phyloP scores from a whole-genome alignment of 2,329 filamentous ascomycete genomes.

The Paraphoma sp. region DNA sequence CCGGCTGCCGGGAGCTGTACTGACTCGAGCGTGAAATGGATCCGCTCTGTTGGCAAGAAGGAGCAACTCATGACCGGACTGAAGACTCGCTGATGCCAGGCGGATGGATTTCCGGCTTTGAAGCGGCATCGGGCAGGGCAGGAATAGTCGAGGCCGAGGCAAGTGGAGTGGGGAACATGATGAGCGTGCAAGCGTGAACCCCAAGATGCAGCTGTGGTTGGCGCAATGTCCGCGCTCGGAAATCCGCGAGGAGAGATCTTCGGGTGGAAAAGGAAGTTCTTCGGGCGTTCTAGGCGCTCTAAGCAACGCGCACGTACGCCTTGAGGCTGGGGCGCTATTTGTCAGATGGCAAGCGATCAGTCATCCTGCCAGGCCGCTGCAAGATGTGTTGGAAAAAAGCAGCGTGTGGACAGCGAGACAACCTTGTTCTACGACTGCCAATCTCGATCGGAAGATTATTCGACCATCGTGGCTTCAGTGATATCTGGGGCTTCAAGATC shows the following conservation, averaged over 20 bases:
- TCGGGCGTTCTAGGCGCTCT: slow-evolving; percentile 30
- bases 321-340: slow-evolving; percentile 17
- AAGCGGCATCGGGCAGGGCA: slow-evolving; percentile 5
- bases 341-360: slow-evolving; percentile 20
- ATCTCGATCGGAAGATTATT: too few species aligned
- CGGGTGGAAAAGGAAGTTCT: slow-evolving; percentile 33
- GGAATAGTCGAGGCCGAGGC: slow-evolving; percentile 23
- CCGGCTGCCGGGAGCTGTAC: not conserved
- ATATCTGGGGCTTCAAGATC: not conserved
- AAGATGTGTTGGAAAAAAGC: too few species aligned
- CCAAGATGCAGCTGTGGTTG: slow-evolving; percentile 7
- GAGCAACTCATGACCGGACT: too few species aligned
- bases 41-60: too few species aligned
- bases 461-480: not conserved
- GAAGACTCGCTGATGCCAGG: not conserved
- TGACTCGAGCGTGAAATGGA: too few species aligned
- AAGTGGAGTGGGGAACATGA: slow-evolving; percentile 12
- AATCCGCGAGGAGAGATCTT: slow-evolving; percentile 23
- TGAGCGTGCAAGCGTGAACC: slow-evolving; percentile 10
- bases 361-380: not conserved
- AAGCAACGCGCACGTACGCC: too few species aligned
- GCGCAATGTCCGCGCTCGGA: slow-evolving; percentile 24
- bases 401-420: not conserved
- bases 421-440: too few species aligned
- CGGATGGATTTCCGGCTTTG: not conserved